Evolutionary conservation across 1,284 basidiomycete genomes (phyloP).

Genomic region (Apiotrichum gracile): DNA sequence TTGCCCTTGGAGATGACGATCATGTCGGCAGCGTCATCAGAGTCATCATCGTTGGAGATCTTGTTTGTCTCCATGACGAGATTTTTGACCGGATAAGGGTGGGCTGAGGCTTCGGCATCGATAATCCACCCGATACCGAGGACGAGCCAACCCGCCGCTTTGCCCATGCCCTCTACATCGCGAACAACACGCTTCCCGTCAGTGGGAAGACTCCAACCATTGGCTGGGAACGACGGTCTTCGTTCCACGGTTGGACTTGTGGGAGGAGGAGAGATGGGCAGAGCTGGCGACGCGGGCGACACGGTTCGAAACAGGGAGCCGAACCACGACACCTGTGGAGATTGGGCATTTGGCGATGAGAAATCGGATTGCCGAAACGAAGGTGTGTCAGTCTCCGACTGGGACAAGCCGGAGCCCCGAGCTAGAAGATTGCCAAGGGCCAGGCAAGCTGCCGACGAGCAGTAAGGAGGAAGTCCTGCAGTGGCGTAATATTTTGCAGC

Average conservation of each 20-base stretch:
- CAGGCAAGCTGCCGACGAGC: constrained; percentile 35
- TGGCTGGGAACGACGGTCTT: neutral
- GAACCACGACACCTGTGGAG: constrained; percentile 16
- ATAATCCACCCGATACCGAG: constrained; percentile 39
- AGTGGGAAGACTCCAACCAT: constrained; percentile 36
- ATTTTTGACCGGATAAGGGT: no score
- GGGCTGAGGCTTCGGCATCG: constrained; percentile 15
- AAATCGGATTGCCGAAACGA: neutral
- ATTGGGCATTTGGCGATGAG: neutral
- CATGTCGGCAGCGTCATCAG: constrained; percentile 9
- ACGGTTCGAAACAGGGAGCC: constrained; percentile 12
- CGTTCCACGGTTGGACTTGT: neutral
- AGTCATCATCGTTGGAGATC: neutral
- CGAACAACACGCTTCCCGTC: constrained; percentile 38
- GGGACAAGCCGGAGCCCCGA: constrained; percentile 25
- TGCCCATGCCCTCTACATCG: constrained; percentile 39
- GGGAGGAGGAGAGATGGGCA: neutral
- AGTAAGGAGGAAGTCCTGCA: constrained; percentile 37
- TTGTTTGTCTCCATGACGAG: neutral
- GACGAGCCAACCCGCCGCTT: constrained; percentile 40
- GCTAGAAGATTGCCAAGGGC: constrained; percentile 39
- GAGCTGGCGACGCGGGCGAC: neutral
- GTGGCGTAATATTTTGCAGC: constrained; percentile 34
- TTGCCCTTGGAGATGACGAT: constrained; percentile 14
- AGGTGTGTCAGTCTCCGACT: constrained; percentile 5